Base-by-base conservation (phyloP, 345 rosid genomes). In the Syzygium jambos region DNA sequence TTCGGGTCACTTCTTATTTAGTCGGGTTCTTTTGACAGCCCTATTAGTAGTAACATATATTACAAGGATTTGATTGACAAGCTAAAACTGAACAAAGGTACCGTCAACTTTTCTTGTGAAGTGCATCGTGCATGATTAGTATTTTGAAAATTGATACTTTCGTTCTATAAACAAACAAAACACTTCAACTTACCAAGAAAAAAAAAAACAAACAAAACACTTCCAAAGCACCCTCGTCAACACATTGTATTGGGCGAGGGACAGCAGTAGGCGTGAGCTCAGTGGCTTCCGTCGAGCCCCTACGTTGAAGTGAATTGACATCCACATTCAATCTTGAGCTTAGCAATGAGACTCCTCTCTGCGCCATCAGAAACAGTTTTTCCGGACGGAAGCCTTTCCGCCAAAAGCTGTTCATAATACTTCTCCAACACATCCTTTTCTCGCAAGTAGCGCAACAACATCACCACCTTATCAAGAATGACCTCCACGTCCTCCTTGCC, bases 311-410 rank as follows among this genome's bases (percentile, higher is more conserved):
- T 98, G 93, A 98, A 96, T 86, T 98, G 99, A 87, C 95, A 95
- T 5, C 99, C 99, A 88, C 99, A 96, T 90, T 98, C 99, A 2
- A 98, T 96, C 93, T 98, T 98, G 65, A 98, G 98, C 90, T 98
- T 95, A 87, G 95, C 97, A 30, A 98, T 92, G 91, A 98, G 90
- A 91, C 99, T 98, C 89, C 97, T 95, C 88, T 98, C 99, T 12
- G 99, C 99, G 82, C 95, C 98, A 91, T 95, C 99, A 21, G 99
- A 93, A 73, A 94, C 96, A 0, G 98, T 96, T 93, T 95, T 96
- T 25, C 98, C 99, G 1, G 98, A 95, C 92, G 95, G 89, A 85
- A 98, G 96, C 91, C 99, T 93, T 93, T 95, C 95, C 78, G 99
- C 98, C 91, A 95, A 92, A 89, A 96, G 99, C 93, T 97, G 99